Evolutionary conservation across 2,329 filamentous ascomycete species (phyloP).

Genomic region (Zopfia rhizophila): DNA sequence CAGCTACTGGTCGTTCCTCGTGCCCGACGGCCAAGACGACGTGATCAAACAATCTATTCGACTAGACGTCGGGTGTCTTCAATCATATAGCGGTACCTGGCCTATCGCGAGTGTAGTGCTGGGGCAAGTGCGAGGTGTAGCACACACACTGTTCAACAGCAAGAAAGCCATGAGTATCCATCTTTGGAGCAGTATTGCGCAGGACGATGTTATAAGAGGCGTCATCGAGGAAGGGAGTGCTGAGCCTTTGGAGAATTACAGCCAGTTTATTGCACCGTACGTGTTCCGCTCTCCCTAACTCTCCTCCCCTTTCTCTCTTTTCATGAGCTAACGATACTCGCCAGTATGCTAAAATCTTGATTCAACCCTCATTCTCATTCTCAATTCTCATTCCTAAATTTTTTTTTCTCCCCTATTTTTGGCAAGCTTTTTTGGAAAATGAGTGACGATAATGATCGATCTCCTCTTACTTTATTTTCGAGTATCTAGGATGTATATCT

Average conservation of each 20-base stretch:
- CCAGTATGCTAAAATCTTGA: conserved; percentile 47
- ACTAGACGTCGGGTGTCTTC: conserved; percentile 80
- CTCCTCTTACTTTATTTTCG: too few relatives aligned
- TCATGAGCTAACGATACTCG: background rate
- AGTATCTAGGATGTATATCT: too few relatives aligned
- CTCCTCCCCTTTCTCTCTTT: background rate
- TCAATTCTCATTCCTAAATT: too few relatives aligned
- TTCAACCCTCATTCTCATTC: background rate
- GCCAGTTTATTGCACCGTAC: conserved; percentile 48
- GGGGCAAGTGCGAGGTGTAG: conserved; percentile 79
- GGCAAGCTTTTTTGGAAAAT: too few relatives aligned
- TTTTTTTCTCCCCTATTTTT: too few relatives aligned
- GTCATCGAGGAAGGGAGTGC: conserved; percentile 46
- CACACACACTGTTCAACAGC: conserved; percentile 73
- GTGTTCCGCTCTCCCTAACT: conserved; percentile 18
- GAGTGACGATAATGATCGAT: too few relatives aligned
- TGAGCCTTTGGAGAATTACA: conserved; percentile 48
- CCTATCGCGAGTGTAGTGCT: conserved; percentile 75
- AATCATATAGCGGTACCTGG: conserved; percentile 75
- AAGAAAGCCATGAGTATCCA: conserved; percentile 55
- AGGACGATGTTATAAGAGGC: conserved; percentile 45
- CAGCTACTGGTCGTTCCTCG: conserved; percentile 76
- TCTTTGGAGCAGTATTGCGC: conserved; percentile 48
- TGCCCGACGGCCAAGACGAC: conserved; percentile 66
- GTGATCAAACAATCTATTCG: conserved; percentile 79